A percentile compares a stretch with the other conserved stretches of the same genome.
phyloP scores from a whole-genome alignment of 1,139 yeast genomes.

The Pneumocystis oryctolagi region DNA sequence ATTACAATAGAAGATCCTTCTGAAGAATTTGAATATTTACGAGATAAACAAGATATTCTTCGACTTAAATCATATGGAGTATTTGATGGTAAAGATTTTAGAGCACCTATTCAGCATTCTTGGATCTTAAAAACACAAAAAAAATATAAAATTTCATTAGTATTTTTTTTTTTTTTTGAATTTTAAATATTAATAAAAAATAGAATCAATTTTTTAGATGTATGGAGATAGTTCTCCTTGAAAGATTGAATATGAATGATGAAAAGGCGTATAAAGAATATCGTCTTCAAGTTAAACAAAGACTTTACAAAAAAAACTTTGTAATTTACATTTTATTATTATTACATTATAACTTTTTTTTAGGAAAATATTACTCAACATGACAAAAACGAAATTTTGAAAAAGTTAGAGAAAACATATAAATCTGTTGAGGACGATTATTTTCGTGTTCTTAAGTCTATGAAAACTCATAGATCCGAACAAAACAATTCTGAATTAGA shows the following conservation, averaged over 20 bases:
- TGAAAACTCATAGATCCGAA: conserved; percentile 17
- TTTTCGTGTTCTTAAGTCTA: conserved; percentile 34
- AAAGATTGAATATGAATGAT: conserved; percentile 23
- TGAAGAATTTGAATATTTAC: conserved; percentile 77
- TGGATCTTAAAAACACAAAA: conserved; percentile 33
- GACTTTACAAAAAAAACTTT: conserved; percentile 58
- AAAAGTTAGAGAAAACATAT: conserved; percentile 65
- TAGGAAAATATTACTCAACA: conserved; percentile 58
- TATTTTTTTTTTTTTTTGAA: conserved; percentile 1
- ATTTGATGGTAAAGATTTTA: conserved; percentile 19
- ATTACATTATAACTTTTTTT: not conserved
- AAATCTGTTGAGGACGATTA: conserved; percentile 56
- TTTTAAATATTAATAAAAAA: conserved; percentile 3
- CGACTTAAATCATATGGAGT: conserved; percentile 30
- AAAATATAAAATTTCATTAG: conserved; percentile 46
- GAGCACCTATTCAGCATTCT: conserved; percentile 23
- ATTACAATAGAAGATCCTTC: conserved; percentile 91
- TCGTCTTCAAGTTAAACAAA: conserved; percentile 50
- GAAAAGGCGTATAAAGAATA: conserved; percentile 27
- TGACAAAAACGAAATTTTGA: conserved; percentile 45
- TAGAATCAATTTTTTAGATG: conserved; percentile 60
- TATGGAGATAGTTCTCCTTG: conserved; percentile 56
- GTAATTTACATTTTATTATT: not conserved
- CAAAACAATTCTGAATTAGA: not conserved
- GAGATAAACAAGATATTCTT: conserved; percentile 67